Conservation (phyloP, 208 protist species). For the Naegleria lovaniensis region DNA sequence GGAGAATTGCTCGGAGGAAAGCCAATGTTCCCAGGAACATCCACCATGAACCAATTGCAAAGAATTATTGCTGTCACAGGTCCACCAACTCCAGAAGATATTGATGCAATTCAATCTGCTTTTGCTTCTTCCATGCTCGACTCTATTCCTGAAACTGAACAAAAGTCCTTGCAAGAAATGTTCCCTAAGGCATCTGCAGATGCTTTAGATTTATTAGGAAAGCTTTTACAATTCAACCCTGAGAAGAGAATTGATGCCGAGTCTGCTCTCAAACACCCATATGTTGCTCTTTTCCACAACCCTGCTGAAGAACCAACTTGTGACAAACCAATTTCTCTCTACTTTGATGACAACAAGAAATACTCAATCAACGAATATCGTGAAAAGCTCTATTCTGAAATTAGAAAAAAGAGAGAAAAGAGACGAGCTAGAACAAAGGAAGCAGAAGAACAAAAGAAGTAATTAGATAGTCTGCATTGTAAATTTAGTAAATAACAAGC, state of each 20-base stretch:
- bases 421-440: neutral
- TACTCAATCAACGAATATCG: slow-evolving; percentile 83
- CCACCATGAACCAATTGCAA: slow-evolving; percentile 92
- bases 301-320: slow-evolving; percentile 68
- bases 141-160: slow-evolving; percentile 32
- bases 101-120: slow-evolving; percentile 81
- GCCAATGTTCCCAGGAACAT: slow-evolving; percentile 86
- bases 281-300: slow-evolving; percentile 79
- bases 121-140: slow-evolving; percentile 87
- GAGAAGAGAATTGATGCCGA: slow-evolving; percentile 81
- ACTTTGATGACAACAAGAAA: slow-evolving; percentile 85
- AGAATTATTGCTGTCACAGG: slow-evolving; percentile 85
- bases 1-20: slow-evolving; percentile 87
- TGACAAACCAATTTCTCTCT: slow-evolving; percentile 70
- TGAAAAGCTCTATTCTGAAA: slow-evolving; percentile 77
- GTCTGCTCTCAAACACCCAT: slow-evolving; percentile 84
- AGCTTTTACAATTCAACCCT: slow-evolving; percentile 91
- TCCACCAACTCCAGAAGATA: slow-evolving; percentile 70
- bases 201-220: slow-evolving; percentile 80
- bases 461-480: neutral
- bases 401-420: slow-evolving; percentile 43
- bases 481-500: neutral
- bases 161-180: slow-evolving; percentile 64
- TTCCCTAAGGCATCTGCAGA: slow-evolving; percentile 80
- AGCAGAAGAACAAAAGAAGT: neutral